Base-by-base conservation (phyloP, 2,329 filamentous ascomycete species). In the Cladobotryum mycophilum region DNA sequence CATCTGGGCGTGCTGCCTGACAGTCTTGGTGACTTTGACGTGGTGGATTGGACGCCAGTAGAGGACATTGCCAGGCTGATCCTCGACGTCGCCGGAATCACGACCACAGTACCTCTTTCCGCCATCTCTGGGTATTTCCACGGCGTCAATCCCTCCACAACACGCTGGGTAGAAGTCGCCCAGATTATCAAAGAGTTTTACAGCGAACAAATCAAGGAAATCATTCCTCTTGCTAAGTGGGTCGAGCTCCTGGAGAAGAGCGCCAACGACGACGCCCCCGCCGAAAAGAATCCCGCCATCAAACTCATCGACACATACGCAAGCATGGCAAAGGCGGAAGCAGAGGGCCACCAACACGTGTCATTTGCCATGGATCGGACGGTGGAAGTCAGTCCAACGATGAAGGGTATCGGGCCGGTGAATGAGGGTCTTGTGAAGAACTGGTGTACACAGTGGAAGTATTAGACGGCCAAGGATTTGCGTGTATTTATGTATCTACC, bases 31-130 rank as follows among this genome's bases (percentile, higher is more conserved):
- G 54, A 57, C 1, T 65, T 71, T 59, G 60, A 71, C 2, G 59
- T 60, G 0, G 67, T 82, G 1, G 76, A 82, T 56, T 83, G 80
- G 80, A 68, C 76, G 0, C 78, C 80, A 0, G 68, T 78, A 8
- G 78, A 77, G 53, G 59, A 65, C 15, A 70, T 79, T 34, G 72
- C 76, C 2, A 60, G 64, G 0, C 64, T 76, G 2, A 62, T 80
- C 41, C 64, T 75, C 30, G 78, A 81, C 41, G 67, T 77, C 2
- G 60, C 65, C 2, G 68, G 70, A 12, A 61, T 70, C 2, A 61
- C 65, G 1, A 55, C 61, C 12, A 44, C 54, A 1, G 6, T 46
- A 9, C 37, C 41, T 1, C 30, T 42, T 1, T 43, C 13, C 56
- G 65, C 3, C 41, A 62, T 70, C 14, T 56, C 56, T 13, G 69